phyloP scores from a whole-genome alignment of 495 filamentous ascomycete species.

The Penicillium dipodomyicola region DNA sequence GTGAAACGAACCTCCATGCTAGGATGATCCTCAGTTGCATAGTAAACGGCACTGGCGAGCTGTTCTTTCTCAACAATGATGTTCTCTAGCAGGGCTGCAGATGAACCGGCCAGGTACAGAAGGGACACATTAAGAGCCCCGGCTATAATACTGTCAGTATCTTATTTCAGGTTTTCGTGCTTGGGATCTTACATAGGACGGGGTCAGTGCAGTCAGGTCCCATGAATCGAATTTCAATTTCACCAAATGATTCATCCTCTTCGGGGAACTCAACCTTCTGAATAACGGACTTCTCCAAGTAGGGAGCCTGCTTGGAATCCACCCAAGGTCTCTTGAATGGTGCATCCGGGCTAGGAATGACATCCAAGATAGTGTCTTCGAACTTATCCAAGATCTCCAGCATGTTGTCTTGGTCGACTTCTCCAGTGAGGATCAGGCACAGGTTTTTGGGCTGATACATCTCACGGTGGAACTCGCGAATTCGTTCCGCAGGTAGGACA shows the following conservation, averaged over 20 bases:
- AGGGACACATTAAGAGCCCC: constrained; percentile 74
- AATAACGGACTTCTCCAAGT: constrained; percentile 64
- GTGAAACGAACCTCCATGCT: constrained; percentile 79
- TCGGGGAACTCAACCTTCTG: constrained; percentile 90
- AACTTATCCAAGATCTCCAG: constrained; percentile 80
- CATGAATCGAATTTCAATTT: constrained; percentile 78
- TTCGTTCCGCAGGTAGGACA: constrained; percentile 80
- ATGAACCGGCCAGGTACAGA: constrained; percentile 85
- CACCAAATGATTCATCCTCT: constrained; percentile 89
- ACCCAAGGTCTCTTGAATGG: constrained; percentile 89
- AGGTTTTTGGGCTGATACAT: constrained; percentile 99
- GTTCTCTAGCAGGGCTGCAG: constrained; percentile 88
- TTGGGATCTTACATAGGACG: constrained; percentile 44
- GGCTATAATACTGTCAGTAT: constrained; percentile 34
- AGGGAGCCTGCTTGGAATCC: constrained; percentile 74
- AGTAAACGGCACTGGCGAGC: constrained; percentile 77
- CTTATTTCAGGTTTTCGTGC: neutral
- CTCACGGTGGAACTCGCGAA: constrained; percentile 85
- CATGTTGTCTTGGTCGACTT: constrained; percentile 79
- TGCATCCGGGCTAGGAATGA: constrained; percentile 68
- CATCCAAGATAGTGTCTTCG: constrained; percentile 78
- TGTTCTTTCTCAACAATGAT: constrained; percentile 91
- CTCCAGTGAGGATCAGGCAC: constrained; percentile 84
- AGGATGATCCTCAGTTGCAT: constrained; percentile 72
- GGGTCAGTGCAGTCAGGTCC: constrained; percentile 74